These are phyloP conservation scores for Dioszegia hungarica DNA, from an alignment of 768 basidiomycete species.

Conservation along the genomic window DNA sequence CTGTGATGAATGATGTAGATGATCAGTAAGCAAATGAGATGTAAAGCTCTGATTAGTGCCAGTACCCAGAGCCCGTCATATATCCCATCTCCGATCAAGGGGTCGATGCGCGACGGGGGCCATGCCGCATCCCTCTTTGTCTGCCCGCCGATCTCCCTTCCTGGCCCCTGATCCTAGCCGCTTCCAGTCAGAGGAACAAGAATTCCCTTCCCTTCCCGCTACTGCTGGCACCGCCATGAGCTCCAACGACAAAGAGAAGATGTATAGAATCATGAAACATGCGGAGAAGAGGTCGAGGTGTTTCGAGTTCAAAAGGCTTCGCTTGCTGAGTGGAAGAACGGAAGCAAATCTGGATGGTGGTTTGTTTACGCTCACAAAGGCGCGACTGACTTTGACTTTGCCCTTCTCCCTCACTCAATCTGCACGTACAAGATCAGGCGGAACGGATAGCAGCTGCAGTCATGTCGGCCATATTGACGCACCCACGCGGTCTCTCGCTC, in stretches of 20 bases:
- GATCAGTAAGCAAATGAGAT: no score
- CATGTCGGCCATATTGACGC: neutral
- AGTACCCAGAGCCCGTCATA: no score
- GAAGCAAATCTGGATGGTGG: neutral
- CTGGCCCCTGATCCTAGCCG: neutral
- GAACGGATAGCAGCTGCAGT: no score
- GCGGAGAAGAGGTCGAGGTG: neutral
- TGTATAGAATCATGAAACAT: neutral
- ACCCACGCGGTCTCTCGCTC: neutral
- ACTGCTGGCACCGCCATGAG: neutral
- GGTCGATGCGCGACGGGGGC: no score
- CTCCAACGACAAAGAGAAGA: neutral
- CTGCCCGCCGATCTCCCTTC: neutral
- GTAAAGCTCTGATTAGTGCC: no score
- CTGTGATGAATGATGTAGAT: no score
- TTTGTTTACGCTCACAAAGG: neutral
- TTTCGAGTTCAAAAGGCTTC: neutral
- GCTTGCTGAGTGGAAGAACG: neutral
- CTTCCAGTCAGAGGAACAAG: neutral
- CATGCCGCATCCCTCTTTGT: no score
- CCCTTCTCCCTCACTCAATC: neutral
- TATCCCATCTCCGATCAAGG: no score
- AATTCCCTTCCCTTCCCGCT: neutral
- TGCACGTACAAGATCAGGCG: neutral
- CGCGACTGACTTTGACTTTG: neutral